phyloP scores from a whole-genome alignment of 441 rosid genomes.

The Populus hybrid region DNA sequence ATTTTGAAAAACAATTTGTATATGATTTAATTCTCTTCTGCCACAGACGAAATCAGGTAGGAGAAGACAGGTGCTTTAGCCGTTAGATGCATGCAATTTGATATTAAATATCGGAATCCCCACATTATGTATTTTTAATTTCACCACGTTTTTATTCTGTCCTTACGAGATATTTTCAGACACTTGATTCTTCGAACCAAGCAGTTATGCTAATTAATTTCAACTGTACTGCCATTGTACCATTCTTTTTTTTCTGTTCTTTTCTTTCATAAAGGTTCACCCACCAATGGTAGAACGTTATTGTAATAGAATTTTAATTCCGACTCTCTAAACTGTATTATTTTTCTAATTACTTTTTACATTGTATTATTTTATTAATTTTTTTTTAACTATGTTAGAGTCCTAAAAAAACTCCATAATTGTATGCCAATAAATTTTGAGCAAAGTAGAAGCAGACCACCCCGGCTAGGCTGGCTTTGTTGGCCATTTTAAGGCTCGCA shows the following conservation, averaged over 20 bases:
- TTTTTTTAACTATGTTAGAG: too few relatives aligned
- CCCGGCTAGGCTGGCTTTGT: conserved; percentile 18
- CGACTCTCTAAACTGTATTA: too few relatives aligned
- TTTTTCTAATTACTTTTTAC: too few relatives aligned
- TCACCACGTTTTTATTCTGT: background rate
- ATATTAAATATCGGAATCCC: background rate
- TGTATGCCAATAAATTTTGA: too few relatives aligned
- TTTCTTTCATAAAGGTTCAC: too few relatives aligned
- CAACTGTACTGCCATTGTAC: too few relatives aligned
- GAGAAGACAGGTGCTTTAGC: background rate
- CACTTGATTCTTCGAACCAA: conserved; percentile 12
- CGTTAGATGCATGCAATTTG: background rate
- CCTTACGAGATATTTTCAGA: background rate
- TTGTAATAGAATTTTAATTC: too few relatives aligned
- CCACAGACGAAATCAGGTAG: conserved; percentile 4
- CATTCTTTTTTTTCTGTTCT: too few relatives aligned
- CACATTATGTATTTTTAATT: background rate
- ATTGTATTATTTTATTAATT: too few relatives aligned
- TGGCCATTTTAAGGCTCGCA: conserved; percentile 6
- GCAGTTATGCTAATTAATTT: background rate
- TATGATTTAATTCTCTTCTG: conserved; percentile 16
- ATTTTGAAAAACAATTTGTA: too few relatives aligned
- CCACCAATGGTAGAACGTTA: too few relatives aligned
- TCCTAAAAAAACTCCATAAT: too few relatives aligned
- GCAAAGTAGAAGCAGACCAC: background rate